Conservation (phyloP, 345 rosid genomes). For the Leavenworthia alabamica region DNA sequence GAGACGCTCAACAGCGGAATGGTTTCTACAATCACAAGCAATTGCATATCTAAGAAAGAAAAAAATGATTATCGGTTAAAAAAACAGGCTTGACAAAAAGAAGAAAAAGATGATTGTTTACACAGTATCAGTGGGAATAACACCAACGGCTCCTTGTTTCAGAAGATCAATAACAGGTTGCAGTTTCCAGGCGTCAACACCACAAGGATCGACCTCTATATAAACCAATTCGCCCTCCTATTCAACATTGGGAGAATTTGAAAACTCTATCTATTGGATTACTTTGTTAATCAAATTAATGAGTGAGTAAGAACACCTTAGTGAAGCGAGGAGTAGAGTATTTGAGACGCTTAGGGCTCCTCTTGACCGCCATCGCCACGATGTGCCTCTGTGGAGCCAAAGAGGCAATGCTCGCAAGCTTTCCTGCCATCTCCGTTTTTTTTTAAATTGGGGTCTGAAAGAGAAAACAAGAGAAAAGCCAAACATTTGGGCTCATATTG, state of each 20-base stretch:
- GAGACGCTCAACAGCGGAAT: conserved; percentile 79
- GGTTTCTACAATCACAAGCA: conserved; percentile 64
- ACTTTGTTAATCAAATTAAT: neutral
- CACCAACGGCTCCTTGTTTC: conserved; percentile 88
- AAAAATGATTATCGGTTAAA: neutral
- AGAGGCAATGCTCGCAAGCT: too few species aligned
- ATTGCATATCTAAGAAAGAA: conserved; percentile 55
- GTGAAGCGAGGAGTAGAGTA: conserved; percentile 69
- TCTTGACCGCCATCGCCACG: conserved; percentile 53
- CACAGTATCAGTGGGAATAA: conserved; percentile 89
- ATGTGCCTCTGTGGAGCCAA: conserved; percentile 25
- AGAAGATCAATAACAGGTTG: conserved; percentile 58
- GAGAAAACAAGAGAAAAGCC: neutral
- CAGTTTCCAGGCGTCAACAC: conserved; percentile 69
- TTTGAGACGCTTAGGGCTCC: conserved; percentile 91
- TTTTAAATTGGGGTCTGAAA: neutral
- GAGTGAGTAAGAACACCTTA: conserved; percentile 32
- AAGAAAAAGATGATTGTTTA: conserved; percentile 25
- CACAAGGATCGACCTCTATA: conserved; percentile 63
- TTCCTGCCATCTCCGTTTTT: neutral
- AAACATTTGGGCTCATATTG: neutral
- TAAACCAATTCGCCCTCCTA: too few species aligned
- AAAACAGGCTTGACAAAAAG: neutral
- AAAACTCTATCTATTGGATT: neutral
- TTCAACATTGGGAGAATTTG: neutral